Base-by-base conservation (phyloP, 106 monocot species). In the Apostasia shenzhenica region DNA sequence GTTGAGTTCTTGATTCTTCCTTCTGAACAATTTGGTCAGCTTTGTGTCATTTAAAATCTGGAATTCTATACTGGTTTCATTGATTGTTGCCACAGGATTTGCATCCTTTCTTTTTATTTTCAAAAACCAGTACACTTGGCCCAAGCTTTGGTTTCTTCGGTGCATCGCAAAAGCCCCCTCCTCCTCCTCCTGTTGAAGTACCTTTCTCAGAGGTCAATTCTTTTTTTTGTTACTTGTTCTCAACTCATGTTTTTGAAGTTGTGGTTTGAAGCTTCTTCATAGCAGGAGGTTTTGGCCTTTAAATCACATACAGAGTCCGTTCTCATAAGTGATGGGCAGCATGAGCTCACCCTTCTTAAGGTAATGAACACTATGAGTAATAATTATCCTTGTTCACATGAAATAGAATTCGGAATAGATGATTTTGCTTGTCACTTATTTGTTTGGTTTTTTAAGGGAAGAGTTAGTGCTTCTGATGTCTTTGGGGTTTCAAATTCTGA, bases 401-500 rank as follows among this genome's bases (percentile, higher is more conserved):
- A 40, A 53, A 13, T 45, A 14, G 13, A 61, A 8, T 41, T 53
- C 7, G 9, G 48, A 9, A 59, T 48, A 66, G 6, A 8, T 61
- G 51, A 46, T 44, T 54, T 8, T 60, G 37, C 43, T 72, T 12
- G 12, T 63, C 9, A 10, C 48, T 71, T 55, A 39, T 55, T 67
- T 57, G 49, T n/a, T 39, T n/a, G 4, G 62, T 26, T 26, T 2
- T 74, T 55, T 49, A 57, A 92, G 99, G 99, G 99, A 5, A 90
- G 93, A 84, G 90, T 80, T 38, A 99, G 68, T 67, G 88, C 93
- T 5, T 81, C 68, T 57, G 99, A 99, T 81, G 93, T 99, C 11
- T 99, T 93, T 74, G 89, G 90, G 2, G 76, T 90, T 46, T 77
- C 78, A 8, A 84, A 99, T 65, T 93, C 99, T 1, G 99, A 99